Base-by-base conservation (phyloP, 2,329 filamentous ascomycete species). In the Pseudocercospora eumusae region DNA sequence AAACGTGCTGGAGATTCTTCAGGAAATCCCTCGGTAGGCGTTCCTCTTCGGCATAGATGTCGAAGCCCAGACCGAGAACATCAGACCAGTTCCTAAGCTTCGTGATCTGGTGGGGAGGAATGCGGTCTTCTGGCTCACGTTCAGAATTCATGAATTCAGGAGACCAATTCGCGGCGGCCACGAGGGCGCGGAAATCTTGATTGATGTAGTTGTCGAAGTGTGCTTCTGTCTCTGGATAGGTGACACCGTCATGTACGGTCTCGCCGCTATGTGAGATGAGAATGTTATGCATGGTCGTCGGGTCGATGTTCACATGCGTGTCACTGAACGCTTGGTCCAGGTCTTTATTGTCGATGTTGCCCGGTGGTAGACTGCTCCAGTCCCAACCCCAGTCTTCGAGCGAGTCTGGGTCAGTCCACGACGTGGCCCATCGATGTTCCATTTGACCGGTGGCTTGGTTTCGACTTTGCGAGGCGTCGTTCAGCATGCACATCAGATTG, bases 51-150 rank as follows among this genome's bases (percentile, higher is more conserved):
- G 21, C 33, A n/a, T 23, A 25, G 2, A 45, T 3, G 2, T 3
- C 18, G 36, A 36, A 27, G 5, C 25, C 36, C 2, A 57, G 27
- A 49, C 8, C 8, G n/a, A 57, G 0, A 1, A 5, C 5, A 25
- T 57, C 56, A 1, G 56, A 57, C 56, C 56, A 57, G 1, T 49
- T 7, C n/a, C 21, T 27, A 1, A 57, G 42, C 40, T 42, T 42
- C 4, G 44, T 44, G 44, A 57, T 57, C 2, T 18, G 20, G 1
- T 36, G 3, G 1, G 4, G 13, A 23, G 52, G 52, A 7, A 55
- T 5, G 2, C 15, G 11, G 7, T 15, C 2, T 0, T 31, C 36
- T 13, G 33, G 18, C 13, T 20, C 15, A 7, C 4, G 2, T 10
- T 47, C 23, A 6, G 23, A 25, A 21, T 57, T 57, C 4, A 1